Evolutionary conservation across 495 filamentous ascomycete species (phyloP), one percentile per base, ranked within the genome.

Genomic region (Penicillium desertorum): DNA sequence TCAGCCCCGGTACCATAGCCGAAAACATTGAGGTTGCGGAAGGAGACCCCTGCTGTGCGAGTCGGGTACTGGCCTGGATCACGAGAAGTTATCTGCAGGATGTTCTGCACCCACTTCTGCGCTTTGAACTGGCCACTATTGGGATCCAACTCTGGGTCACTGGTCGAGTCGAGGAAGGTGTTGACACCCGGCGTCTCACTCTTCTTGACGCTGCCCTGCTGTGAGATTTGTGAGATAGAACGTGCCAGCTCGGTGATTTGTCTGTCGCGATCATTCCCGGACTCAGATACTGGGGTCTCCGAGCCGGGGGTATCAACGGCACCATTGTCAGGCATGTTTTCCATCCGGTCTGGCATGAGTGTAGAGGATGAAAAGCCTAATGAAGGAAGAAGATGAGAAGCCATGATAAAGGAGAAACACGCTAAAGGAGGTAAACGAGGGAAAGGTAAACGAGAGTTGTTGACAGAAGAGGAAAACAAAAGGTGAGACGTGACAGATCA

Each of bases 1-100:
- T 92, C 88, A 1, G 88, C 86, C 1, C 84, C 73, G 12, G 81
- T 81, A 6, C 87, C 88, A 67, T 87, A 91, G 16, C 89, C 89
- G 71, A 88, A 85, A 27, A 86, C 89, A 56, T 79, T 88, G 43
- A 92, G 71, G 53, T 89, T 81, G 66, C 82, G 83, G 49, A 76
- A 79, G 1, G 70, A 72, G 11, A 81, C 68, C 6, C 78, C 77
- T 63, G 62, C 74, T 2, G 70, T 68, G 19, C 79, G 71, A 57
- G 71, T 67, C 14, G 73, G 75, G 54, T 74, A 80, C 5, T 72
- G 70, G 36, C 75, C 72, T 3, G 74, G 71, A 61, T 81, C 72
- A n/a, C 70, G 65, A 11, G 62, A 53, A 51, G 71, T 70, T 56
- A 78, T 64, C 34, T 71, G 65, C 32, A 78, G 55, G 16, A 73